A percentile compares a stretch with the other conserved stretches of the same genome.
phyloP scores from a whole-genome alignment of 768 basidiomycete species.

The Cystobasidium tubakii region DNA sequence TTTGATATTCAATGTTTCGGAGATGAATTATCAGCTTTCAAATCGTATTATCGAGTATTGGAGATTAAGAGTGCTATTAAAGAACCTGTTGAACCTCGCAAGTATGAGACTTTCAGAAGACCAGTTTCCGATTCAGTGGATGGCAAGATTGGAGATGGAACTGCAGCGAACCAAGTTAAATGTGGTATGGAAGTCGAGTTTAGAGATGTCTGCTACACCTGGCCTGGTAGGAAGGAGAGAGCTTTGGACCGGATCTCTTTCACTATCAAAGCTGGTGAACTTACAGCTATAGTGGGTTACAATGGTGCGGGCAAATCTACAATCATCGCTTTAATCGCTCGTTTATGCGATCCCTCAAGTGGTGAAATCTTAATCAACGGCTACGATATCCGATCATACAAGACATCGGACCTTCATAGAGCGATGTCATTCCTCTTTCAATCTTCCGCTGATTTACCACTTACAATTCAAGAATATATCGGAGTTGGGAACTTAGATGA shows the following conservation, averaged over 20 bases:
- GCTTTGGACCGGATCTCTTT: conserved; percentile 31
- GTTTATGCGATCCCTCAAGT: neutral
- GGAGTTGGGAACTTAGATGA: conserved; percentile 19
- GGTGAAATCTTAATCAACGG: conserved; percentile 37
- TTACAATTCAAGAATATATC: conserved; percentile 30
- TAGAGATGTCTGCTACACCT: conserved; percentile 20
- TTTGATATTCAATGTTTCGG: conserved; percentile 23
- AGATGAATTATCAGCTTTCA: conserved; percentile 3
- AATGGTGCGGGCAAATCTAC: conserved; percentile 31
- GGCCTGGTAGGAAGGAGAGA: conserved; percentile 30
- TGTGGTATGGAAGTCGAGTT: conserved; percentile 38
- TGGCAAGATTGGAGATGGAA: neutral
- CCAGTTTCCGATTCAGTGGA: neutral
- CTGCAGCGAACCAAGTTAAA: neutral
- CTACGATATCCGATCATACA: conserved; percentile 9
- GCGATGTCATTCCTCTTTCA: conserved; percentile 37
- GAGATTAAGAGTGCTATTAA: conserved; percentile 33
- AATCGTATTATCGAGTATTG: conserved; percentile 22
- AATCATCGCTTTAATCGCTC: conserved; percentile 5
- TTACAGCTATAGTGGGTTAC: conserved; percentile 32
- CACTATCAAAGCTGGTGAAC: conserved; percentile 35
- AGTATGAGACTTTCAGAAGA: conserved; percentile 5
- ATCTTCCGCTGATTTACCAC: conserved; percentile 26
- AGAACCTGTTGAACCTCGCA: conserved; percentile 19
- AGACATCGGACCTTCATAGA: neutral